These are phyloP conservation scores for Kodamaea anthophila DNA, from an alignment of 1,139 yeast species.

Conservation along the genomic window DNA sequence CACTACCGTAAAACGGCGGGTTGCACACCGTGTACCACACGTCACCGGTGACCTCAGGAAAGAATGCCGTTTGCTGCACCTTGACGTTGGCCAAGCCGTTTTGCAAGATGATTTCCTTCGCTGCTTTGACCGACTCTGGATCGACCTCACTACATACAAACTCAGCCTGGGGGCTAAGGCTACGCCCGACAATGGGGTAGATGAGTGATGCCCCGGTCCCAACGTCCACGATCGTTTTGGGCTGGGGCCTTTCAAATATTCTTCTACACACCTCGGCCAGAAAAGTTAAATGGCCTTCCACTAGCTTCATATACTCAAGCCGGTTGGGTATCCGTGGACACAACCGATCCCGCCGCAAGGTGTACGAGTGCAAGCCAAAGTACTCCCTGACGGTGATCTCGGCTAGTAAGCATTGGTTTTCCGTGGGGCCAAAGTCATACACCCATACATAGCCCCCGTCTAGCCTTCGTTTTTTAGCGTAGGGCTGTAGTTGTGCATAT, in stretches of 20 bases:
- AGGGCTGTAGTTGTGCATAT: slow-evolving; percentile 7
- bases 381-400: slow-evolving; percentile 13
- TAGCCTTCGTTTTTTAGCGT: slow-evolving; percentile 3
- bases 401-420: slow-evolving; percentile 14
- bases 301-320: slow-evolving; percentile 13
- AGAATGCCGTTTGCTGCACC: background rate
- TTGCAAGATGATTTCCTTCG: slow-evolving; percentile 5
- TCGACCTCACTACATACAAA: slow-evolving; percentile 16
- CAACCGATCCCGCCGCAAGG: slow-evolving; percentile 12
- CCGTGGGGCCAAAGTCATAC: slow-evolving; percentile 12
- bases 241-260: background rate
- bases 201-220: slow-evolving; percentile 21
- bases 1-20: slow-evolving; percentile 17
- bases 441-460: slow-evolving; percentile 1
- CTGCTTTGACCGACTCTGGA: slow-evolving; percentile 10
- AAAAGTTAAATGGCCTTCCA: slow-evolving; percentile 11
- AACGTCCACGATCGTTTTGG: slow-evolving; percentile 14
- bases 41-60: slow-evolving; percentile 2
- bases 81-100: slow-evolving; percentile 3
- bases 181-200: slow-evolving; percentile 13
- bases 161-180: slow-evolving; percentile 5
- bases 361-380: slow-evolving; percentile 11
- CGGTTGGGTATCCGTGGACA: slow-evolving; percentile 20
- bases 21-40: slow-evolving; percentile 17
- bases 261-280: slow-evolving; percentile 8